phyloP scores from a whole-genome alignment of 192 early-diverging fungal species.

The Podila clonocystis region DNA sequence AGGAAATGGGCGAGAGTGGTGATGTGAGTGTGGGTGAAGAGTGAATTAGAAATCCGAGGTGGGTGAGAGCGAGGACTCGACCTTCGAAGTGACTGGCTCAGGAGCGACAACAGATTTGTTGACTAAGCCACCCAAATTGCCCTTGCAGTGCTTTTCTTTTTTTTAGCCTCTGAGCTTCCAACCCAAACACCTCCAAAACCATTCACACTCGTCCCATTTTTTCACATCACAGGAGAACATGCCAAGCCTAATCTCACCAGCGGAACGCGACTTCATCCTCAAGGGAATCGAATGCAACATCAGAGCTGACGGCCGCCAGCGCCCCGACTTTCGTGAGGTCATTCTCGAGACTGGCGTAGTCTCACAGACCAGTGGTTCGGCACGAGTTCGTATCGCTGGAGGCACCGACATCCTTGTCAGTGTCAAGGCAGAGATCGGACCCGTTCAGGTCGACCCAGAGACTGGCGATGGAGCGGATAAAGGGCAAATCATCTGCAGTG shows the following conservation, averaged over 20 bases:
- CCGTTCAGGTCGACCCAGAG: constrained; percentile 61
- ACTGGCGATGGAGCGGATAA: constrained; percentile 68
- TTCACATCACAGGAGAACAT: constrained; percentile 9
- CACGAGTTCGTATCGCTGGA: constrained; percentile 80
- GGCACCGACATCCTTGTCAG: constrained; percentile 95
- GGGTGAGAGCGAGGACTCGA: too few relatives aligned
- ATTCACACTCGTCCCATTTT: background rate
- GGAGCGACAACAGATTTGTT: background rate
- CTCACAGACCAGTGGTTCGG: constrained; percentile 91
- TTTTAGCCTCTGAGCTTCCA: background rate
- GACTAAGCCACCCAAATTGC: background rate
- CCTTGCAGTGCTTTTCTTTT: background rate
- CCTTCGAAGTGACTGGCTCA: too few relatives aligned
- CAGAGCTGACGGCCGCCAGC: constrained; percentile 88
- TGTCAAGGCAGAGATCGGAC: constrained; percentile 92
- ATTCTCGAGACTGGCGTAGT: constrained; percentile 88
- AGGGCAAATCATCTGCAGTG: constrained; percentile 84
- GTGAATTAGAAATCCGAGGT: background rate
- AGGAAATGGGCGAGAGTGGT: background rate
- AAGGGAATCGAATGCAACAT: constrained; percentile 82
- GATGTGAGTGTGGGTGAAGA: background rate
- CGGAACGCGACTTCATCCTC: constrained; percentile 86
- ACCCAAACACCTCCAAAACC: background rate
- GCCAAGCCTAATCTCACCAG: constrained; percentile 71
- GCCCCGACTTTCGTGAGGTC: constrained; percentile 80